Percentiles rank a stretch among this genome's conserved stretches.
These are phyloP conservation scores for Gautieria morchelliformis DNA, from an alignment of 768 basidiomycete genomes.

Conservation along the genomic window DNA sequence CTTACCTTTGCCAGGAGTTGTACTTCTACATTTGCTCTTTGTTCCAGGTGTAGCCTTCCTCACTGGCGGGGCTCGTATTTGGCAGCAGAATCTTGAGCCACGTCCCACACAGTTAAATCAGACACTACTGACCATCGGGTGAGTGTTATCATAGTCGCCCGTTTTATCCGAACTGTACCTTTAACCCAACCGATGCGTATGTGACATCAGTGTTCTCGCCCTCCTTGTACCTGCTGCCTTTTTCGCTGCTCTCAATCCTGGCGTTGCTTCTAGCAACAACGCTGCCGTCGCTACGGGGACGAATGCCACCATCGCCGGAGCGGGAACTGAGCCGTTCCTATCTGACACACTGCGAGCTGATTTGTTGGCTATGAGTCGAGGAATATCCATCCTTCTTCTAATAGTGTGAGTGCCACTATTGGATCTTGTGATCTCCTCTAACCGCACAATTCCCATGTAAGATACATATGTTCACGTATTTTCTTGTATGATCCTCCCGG, in stretches of 20 bases:
- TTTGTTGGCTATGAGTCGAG: slow-evolving; percentile 57
- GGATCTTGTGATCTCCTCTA: not conserved
- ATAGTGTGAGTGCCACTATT: slow-evolving; percentile 34
- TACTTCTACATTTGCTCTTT: slow-evolving; percentile 63
- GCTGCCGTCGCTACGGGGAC: slow-evolving; percentile 12
- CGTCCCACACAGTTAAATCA: slow-evolving; percentile 60
- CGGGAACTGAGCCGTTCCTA: slow-evolving; percentile 20
- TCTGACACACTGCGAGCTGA: slow-evolving; percentile 34
- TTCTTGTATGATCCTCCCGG: slow-evolving; percentile 67
- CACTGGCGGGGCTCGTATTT: slow-evolving; percentile 58
- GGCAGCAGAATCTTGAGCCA: slow-evolving; percentile 60
- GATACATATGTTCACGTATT: slow-evolving; percentile 59
- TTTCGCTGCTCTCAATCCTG: slow-evolving; percentile 47
- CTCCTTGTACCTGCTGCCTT: slow-evolving; percentile 58
- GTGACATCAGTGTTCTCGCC: slow-evolving; percentile 40
- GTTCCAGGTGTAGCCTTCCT: slow-evolving; percentile 64
- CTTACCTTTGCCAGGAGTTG: slow-evolving; percentile 37
- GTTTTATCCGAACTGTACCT: not conserved
- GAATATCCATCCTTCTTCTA: slow-evolving; percentile 53
- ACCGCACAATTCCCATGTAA: slow-evolving; percentile 14
- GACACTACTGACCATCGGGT: slow-evolving; percentile 61
- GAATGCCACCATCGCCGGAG: slow-evolving; percentile 11
- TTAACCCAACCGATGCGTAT: not conserved
- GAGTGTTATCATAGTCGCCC: slow-evolving; percentile 9
- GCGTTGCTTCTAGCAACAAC: slow-evolving; percentile 12